Base-by-base conservation (phyloP, 768 basidiomycete genomes). In the Rhizopogon sp. region DNA sequence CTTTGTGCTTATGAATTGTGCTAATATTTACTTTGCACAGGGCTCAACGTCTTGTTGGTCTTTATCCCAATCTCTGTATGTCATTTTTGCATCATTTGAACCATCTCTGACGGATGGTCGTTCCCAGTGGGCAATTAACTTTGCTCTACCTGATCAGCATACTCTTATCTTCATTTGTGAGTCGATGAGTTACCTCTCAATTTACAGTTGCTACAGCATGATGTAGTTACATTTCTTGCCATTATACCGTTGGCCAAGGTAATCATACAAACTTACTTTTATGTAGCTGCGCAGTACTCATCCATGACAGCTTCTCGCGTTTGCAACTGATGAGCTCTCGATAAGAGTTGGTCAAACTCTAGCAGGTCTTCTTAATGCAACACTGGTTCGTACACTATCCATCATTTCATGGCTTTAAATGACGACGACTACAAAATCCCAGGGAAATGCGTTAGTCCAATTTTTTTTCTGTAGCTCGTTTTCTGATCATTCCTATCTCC, bases 171-270 rank as follows among this genome's bases (percentile, higher is more conserved):
- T 91, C 56, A 75, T 90, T 56, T 85, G 90, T 90, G 62, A 63
- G 88, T 22, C 33, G 5, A 8, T 42, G 20, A 13, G 22, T 16
- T 16, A 22, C 22, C 13, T 37, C 6, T 2, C 16, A 37, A n/a
- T 39, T 49, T 35, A 11, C 5, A 28, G 37, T 45, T 59, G 10
- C 53, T 22, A 49, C 11, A 47, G 22, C 17, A 5, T 28, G 25
- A 10, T n/a, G 44, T 59, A 90, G 87, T 87, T 63, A 82, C 84
- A 1, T 91, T 93, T 65, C 70, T 90, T 42, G 83, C 92, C 8
- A 94, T 94, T 55, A 80, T 94, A 56, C 92, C 92, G 6, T 76
- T 93, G 5, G 91, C 91, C 40, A 90, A 91, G 72, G 87, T 87
- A 41, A 37, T 25, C n/a, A n/a, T 39, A 29, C 9, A 35, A 43